Evolutionary conservation across 73 alveolate species (phyloP).

Genomic region (Paramecium tetraurelia): DNA sequence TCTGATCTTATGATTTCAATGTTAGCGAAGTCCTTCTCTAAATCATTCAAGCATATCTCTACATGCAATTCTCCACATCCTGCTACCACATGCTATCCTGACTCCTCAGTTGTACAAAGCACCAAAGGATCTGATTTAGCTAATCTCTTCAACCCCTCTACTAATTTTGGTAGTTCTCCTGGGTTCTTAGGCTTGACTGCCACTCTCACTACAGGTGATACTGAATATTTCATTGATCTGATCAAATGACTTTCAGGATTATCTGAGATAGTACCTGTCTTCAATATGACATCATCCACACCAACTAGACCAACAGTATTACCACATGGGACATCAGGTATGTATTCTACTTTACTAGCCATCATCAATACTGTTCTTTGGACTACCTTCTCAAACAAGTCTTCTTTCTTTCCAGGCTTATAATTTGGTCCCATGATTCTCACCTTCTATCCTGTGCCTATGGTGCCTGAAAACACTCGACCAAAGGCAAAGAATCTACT

Average conservation of each 20-base stretch:
- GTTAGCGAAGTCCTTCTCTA: slow-evolving; percentile 94
- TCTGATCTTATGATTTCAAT: slow-evolving; percentile 90
- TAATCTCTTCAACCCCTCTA: slow-evolving; percentile 96
- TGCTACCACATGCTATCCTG: slow-evolving; percentile 96
- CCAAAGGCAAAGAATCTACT: slow-evolving; percentile 96
- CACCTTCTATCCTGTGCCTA: slow-evolving; percentile 88
- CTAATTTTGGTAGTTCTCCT: slow-evolving; percentile 96
- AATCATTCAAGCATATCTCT: slow-evolving; percentile 95
- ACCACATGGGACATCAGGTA: slow-evolving; percentile 93
- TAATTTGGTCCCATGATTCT: slow-evolving; percentile 90
- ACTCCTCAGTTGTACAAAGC: slow-evolving; percentile 85
- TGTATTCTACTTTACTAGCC: slow-evolving; percentile 72
- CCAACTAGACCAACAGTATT: slow-evolving; percentile 89
- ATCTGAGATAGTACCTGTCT: slow-evolving; percentile 69
- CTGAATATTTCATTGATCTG: slow-evolving; percentile 69
- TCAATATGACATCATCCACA: slow-evolving; percentile 60
- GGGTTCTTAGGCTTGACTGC: slow-evolving; percentile 96
- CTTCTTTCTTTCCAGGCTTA: slow-evolving; percentile 84
- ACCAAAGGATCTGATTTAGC: slow-evolving; percentile 97
- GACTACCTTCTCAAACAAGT: slow-evolving; percentile 74
- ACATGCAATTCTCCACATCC: slow-evolving; percentile 99
- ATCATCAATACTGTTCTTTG: slow-evolving; percentile 88
- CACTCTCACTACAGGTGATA: slow-evolving; percentile 70
- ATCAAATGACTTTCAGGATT: slow-evolving; percentile 56
- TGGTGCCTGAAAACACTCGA: slow-evolving; percentile 95